phyloP scores from a whole-genome alignment of 225 moss, liverwort and hornwort genomes.

The Thuidium tamariscinum region DNA sequence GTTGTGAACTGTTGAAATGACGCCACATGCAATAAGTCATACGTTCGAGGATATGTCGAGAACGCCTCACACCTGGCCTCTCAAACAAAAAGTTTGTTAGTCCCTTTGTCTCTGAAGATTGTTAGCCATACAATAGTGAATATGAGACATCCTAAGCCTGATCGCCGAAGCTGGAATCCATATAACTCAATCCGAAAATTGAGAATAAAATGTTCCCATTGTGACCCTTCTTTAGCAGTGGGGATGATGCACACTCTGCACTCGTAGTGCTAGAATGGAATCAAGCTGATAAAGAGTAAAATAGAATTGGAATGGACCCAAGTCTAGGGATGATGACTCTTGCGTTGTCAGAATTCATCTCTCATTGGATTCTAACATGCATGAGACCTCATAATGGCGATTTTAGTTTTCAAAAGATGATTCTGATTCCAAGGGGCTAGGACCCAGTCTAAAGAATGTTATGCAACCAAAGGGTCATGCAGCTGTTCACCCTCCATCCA shows the following conservation, averaged over 20 bases:
- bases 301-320: background rate
- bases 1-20: slow-evolving; percentile 35
- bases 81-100: background rate
- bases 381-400: background rate
- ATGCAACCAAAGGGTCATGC: background rate
- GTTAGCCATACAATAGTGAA: background rate
- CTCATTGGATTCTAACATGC: background rate
- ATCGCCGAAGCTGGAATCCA: background rate
- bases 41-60: slow-evolving; percentile 62
- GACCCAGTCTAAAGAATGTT: background rate
- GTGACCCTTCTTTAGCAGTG: background rate
- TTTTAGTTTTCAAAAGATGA: background rate
- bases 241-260: background rate
- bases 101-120: background rate
- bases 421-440: background rate
- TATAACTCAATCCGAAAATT: background rate
- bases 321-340: background rate
- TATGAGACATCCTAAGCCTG: background rate
- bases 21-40: slow-evolving; percentile 51
- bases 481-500: background rate
- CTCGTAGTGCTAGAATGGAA: background rate
- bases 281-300: background rate
- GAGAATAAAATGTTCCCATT: background rate
- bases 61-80: slow-evolving; percentile 60
- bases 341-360: background rate